These are phyloP conservation scores for Pterulicium gracile DNA, from an alignment of 1,284 basidiomycete genomes.

Conservation along the genomic window DNA sequence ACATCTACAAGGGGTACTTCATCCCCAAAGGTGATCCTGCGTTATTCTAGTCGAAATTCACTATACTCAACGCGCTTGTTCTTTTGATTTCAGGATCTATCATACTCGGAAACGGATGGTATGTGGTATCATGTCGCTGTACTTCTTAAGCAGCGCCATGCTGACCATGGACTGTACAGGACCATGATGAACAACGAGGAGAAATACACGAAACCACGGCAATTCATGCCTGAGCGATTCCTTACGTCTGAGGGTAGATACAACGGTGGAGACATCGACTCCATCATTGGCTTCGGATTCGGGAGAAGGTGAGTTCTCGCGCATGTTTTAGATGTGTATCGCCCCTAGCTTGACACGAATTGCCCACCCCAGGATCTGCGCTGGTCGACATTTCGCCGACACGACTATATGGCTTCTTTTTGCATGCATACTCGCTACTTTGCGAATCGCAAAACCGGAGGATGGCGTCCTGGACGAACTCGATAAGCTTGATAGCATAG, in stretches of 20 bases:
- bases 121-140: constrained; percentile 4
- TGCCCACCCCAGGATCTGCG: too few species aligned
- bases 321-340: too few species aligned
- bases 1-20: constrained; percentile 21
- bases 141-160: neutral
- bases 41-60: neutral
- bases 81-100: constrained; percentile 13
- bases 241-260: constrained; percentile 18
- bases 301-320: constrained; percentile 22
- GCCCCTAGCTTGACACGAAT: too few species aligned
- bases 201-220: constrained; percentile 17
- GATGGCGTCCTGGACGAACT: too few species aligned
- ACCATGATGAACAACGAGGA: constrained; percentile 19
- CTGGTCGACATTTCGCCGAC: too few species aligned
- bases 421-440: too few species aligned
- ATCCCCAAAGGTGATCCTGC: constrained; percentile 19
- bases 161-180: constrained; percentile 11
- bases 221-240: constrained; percentile 20
- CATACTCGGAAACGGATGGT: constrained; percentile 25
- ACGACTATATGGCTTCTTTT: too few species aligned
- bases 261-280: constrained; percentile 15
- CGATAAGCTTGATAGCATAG: too few species aligned
- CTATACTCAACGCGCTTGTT: neutral
- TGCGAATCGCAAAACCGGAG: too few species aligned
- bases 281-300: constrained; percentile 19